Percentiles rank a stretch among this genome's conserved stretches.
phyloP scores from a whole-genome alignment of 345 rosid species.

The Eucalyptus fibrosa region DNA sequence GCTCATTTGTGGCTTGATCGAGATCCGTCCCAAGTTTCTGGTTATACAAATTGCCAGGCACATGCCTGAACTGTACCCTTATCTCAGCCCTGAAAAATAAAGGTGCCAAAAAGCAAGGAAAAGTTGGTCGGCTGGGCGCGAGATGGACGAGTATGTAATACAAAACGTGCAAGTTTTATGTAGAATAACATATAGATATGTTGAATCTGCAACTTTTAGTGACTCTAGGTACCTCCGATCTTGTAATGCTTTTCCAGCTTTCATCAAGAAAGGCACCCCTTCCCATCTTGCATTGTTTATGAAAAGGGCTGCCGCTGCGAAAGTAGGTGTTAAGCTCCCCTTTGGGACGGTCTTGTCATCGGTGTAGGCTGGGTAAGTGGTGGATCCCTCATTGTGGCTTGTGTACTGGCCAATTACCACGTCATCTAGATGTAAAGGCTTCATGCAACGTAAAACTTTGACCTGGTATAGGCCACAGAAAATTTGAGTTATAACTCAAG shows the following conservation, averaged over 20 bases:
- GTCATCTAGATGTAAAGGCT: constrained; percentile 66
- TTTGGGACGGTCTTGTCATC: constrained; percentile 90
- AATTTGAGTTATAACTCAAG: neutral
- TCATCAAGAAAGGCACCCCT: constrained; percentile 93
- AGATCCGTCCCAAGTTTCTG: constrained; percentile 57
- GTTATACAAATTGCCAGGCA: constrained; percentile 87
- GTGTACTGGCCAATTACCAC: constrained; percentile 84
- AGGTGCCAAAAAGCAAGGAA: neutral
- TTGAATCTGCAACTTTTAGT: neutral
- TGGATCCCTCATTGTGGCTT: constrained; percentile 72
- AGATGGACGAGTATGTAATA: neutral
- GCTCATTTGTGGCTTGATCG: constrained; percentile 82
- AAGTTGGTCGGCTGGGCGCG: neutral
- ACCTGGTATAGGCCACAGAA: constrained; percentile 34
- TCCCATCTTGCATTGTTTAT: constrained; percentile 96
- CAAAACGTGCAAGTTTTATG: neutral
- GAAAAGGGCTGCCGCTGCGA: constrained; percentile 90
- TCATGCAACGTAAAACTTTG: constrained; percentile 90
- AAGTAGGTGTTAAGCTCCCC: constrained; percentile 86
- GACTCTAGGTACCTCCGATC: constrained; percentile 32
- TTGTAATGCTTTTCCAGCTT: constrained; percentile 93
- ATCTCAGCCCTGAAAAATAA: constrained; percentile 65
- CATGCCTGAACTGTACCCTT: constrained; percentile 92
- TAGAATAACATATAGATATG: neutral
- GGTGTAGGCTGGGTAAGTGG: constrained; percentile 62